Base-by-base conservation (phyloP, 2,329 filamentous ascomycete species). In the Didymella lethalis region DNA sequence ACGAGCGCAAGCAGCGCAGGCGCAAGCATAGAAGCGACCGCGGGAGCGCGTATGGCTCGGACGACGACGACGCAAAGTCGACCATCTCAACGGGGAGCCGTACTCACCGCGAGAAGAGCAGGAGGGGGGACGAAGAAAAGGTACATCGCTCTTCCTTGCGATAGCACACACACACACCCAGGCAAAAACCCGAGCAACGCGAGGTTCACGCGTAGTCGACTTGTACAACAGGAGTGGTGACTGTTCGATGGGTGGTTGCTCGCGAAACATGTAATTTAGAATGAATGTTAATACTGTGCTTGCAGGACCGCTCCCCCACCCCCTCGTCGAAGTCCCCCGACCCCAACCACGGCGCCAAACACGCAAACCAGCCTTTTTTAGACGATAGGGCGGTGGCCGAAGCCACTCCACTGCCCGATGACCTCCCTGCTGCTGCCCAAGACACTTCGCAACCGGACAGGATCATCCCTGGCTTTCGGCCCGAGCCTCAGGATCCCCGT, bases 331-430 rank as follows among this genome's bases (percentile, higher is more conserved):
- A 48, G 31, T 65, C 67, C 67, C 65, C 49, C 46, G 40, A 56
- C 31, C 54, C 62, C 16, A 64, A 68, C 64, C 66, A 66, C 63
- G 64, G 67, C 61, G 25, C 26, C 6, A 57, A 65, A 48, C 71
- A 77, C 74, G 79, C 72, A 72, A 77, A 71, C 61, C 73, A 82
- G 79, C 83, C 85, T 87, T 88, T 88, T 87, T 87, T 88, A 88
- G 85, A 75, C 73, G 79, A 80, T 78, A 80, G 84, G 85, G 85
- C 83, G 83, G 85, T 86, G 84, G 83, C 83, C 65, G 70, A 63
- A 66, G 62, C 64, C 59, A 62, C 69, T 78, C 81, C 81, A 78
- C 75, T 76, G 77, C 79, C 78, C 77, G 75, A 63, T 74, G 73
- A 62, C 73, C 74, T 76, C 71, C 54, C 65, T 64, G 67, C 65